A percentile compares a stretch with the other conserved stretches of the same genome.
Conservation (phyloP, 2,329 filamentous ascomycete species). For the Epichloe aotearoae region DNA sequence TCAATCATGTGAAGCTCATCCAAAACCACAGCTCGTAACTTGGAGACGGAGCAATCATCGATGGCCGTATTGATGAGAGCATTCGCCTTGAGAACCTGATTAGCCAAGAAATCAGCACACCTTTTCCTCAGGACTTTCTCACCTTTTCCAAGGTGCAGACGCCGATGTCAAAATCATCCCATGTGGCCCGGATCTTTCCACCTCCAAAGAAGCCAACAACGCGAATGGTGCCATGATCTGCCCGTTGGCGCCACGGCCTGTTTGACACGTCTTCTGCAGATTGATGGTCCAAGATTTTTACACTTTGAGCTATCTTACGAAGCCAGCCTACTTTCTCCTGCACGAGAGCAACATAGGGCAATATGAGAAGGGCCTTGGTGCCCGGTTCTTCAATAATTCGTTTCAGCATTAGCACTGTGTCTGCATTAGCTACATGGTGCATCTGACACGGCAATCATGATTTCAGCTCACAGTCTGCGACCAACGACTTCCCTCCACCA, state of each 20-base stretch:
- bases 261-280: slow-evolving; percentile 22
- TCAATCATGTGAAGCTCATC: slow-evolving; percentile 78
- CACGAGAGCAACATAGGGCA: slow-evolving; percentile 68
- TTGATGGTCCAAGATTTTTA: slow-evolving; percentile 13
- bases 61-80: slow-evolving; percentile 60
- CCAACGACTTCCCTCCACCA: slow-evolving; percentile 64
- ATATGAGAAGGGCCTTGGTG: slow-evolving; percentile 56
- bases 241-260: slow-evolving; percentile 38
- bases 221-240: slow-evolving; percentile 44
- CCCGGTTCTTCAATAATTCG: slow-evolving; percentile 48
- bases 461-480: slow-evolving; percentile 41
- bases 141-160: slow-evolving; percentile 70
- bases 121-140: neutral
- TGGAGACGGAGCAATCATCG: slow-evolving; percentile 52
- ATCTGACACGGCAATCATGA: neutral
- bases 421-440: slow-evolving; percentile 1
- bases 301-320: slow-evolving; percentile 47
- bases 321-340: slow-evolving; percentile 71
- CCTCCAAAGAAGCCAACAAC: slow-evolving; percentile 66
- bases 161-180: slow-evolving; percentile 65
- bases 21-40: slow-evolving; percentile 53
- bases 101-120: neutral
- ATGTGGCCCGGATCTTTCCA: slow-evolving; percentile 51
- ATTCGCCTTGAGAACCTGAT: slow-evolving; percentile 44
- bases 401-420: slow-evolving; percentile 56